Conservation (phyloP, 1,284 basidiomycete genomes). For the Trichosporon sp. region DNA sequence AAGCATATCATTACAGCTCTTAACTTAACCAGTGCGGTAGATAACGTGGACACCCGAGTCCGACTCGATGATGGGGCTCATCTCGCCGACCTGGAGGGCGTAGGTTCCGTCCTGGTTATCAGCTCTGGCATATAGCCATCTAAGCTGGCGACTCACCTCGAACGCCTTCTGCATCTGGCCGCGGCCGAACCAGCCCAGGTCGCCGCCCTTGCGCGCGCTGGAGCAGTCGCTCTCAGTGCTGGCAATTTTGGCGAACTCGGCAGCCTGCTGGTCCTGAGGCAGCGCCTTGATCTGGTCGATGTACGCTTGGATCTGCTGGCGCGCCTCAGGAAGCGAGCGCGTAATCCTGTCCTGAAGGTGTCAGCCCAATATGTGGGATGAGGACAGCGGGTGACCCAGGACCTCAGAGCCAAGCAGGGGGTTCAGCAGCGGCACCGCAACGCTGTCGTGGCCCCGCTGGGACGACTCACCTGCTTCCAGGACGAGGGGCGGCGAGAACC, state of each 20-base stretch:
- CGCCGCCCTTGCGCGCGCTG: conserved; percentile 71
- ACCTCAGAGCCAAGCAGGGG: not conserved
- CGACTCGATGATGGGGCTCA: conserved; percentile 81
- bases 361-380: not conserved
- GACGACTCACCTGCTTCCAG: conserved; percentile 77
- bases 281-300: conserved; percentile 37
- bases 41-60: conserved; percentile 97
- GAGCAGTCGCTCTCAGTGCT: conserved; percentile 76
- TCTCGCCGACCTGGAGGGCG: conserved; percentile 70
- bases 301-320: conserved; percentile 65
- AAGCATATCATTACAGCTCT: not conserved
- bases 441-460: too few relatives aligned
- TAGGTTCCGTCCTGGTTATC: conserved; percentile 65
- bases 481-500: conserved; percentile 81
- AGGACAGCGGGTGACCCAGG: not conserved
- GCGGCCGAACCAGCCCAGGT: conserved; percentile 77
- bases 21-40: conserved; percentile 74
- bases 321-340: conserved; percentile 83
- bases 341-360: conserved; percentile 67
- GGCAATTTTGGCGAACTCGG: conserved; percentile 73
- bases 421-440: not conserved
- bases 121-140: not conserved
- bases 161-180: conserved; percentile 98
- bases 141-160: conserved; percentile 55
- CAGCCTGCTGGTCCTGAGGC: conserved; percentile 51